phyloP scores from a whole-genome alignment of 768 basidiomycete genomes.

The Lactifluus piperatus region DNA sequence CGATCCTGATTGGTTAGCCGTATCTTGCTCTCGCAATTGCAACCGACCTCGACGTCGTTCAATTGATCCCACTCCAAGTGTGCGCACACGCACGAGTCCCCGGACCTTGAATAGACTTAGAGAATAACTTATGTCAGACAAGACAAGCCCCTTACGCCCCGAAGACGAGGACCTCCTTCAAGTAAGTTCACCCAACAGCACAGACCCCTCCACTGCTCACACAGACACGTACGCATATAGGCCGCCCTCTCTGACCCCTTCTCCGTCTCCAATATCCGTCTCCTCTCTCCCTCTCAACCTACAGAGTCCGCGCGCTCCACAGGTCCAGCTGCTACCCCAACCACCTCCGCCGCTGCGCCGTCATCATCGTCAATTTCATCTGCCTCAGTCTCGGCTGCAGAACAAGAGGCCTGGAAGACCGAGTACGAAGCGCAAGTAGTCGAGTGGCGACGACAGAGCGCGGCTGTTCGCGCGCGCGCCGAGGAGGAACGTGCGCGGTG shows the following conservation, averaged over 20 bases:
- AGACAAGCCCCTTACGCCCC: constrained; percentile 13
- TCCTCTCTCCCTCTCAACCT: constrained; percentile 8
- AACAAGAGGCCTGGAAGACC: constrained; percentile 49
- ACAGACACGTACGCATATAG: background rate
- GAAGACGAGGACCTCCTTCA: constrained; percentile 20
- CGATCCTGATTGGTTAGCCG: too few relatives aligned
- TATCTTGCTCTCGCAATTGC: too few relatives aligned
- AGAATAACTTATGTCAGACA: constrained; percentile 1
- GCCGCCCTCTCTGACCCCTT: constrained; percentile 20
- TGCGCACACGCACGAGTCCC: too few relatives aligned
- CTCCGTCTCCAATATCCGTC: constrained; percentile 13
- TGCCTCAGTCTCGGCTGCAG: constrained; percentile 15
- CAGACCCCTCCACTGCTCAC: background rate
- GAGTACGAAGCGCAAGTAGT: constrained; percentile 62
- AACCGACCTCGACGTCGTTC: too few relatives aligned
- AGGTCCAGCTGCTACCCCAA: background rate
- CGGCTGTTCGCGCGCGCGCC: constrained; percentile 64
- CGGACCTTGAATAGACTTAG: too few relatives aligned
- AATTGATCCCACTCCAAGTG: too few relatives aligned
- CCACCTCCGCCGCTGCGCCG: background rate
- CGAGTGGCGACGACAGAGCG: constrained; percentile 64
- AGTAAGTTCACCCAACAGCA: background rate
- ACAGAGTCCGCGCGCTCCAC: background rate
- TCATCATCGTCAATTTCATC: background rate
- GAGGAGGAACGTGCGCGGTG: constrained; percentile 65